These are phyloP conservation scores for Aeschynomene evenia DNA, from an alignment of 306 rosid genomes.

Conservation along the genomic window DNA sequence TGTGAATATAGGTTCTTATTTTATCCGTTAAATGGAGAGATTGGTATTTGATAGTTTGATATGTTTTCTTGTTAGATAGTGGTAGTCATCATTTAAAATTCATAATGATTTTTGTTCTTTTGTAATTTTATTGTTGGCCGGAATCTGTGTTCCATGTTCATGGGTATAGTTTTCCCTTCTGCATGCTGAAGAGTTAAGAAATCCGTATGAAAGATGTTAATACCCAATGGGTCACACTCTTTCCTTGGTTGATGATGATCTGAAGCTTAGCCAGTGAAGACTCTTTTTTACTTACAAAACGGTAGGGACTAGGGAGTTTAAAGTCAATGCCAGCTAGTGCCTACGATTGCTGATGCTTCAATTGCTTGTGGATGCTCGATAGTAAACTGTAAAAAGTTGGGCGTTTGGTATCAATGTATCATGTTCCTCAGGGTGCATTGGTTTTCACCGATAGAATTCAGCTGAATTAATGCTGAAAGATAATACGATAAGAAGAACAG, in stretches of 20 bases:
- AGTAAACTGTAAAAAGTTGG: neutral
- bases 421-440: neutral
- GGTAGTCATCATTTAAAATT: neutral
- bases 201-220: neutral
- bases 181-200: neutral
- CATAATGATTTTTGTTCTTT: neutral
- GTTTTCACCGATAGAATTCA: neutral
- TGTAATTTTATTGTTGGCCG: neutral
- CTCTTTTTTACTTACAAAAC: neutral
- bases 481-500: neutral
- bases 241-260: neutral
- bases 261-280: neutral
- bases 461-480: neutral
- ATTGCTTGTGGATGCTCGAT: neutral
- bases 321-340: neutral
- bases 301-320: neutral
- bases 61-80: neutral
- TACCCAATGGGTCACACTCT: neutral
- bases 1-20: neutral
- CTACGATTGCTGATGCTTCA: neutral
- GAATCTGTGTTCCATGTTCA: neutral
- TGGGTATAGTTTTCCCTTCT: neutral
- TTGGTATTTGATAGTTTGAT: too few species aligned
- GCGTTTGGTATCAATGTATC: neutral
- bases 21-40: constrained; percentile 9